phyloP scores from a whole-genome alignment of 768 basidiomycete species.

The Sarcodon aspratus region DNA sequence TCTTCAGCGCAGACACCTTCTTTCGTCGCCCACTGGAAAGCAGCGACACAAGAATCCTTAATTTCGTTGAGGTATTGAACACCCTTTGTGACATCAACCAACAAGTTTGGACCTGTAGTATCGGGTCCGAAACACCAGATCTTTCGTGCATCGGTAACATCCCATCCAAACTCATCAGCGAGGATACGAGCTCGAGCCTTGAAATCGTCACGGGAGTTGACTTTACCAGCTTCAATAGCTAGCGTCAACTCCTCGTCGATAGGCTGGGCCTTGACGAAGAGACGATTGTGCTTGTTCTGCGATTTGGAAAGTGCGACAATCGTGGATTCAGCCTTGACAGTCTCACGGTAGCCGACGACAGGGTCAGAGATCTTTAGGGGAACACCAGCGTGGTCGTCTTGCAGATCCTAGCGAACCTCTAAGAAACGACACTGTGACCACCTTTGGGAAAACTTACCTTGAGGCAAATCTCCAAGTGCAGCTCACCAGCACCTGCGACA shows the following conservation, averaged over 20 bases:
- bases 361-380: constrained; percentile 97
- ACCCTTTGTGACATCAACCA: constrained; percentile 98
- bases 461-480: constrained; percentile 98
- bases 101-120: constrained; percentile 90
- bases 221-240: constrained; percentile 81
- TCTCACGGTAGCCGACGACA: constrained; percentile 97
- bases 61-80: constrained; percentile 99
- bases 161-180: constrained; percentile 96
- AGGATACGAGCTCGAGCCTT: constrained; percentile 91
- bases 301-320: constrained; percentile 98
- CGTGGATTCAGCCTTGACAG: constrained; percentile 89
- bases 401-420: constrained; percentile 60
- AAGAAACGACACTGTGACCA: neutral
- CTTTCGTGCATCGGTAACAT: constrained; percentile 98
- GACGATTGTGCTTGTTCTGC: constrained; percentile 99
- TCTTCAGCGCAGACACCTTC: constrained; percentile 96
- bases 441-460: constrained; percentile 45
- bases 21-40: constrained; percentile 99
- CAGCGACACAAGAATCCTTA: constrained; percentile 98
- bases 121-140: constrained; percentile 99
- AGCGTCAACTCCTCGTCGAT: constrained; percentile 89
- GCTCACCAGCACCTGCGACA: constrained; percentile 97
- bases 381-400: constrained; percentile 99
- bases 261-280: constrained; percentile 89
- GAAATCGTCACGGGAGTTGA: constrained; percentile 93